Evolutionary conservation across 2,329 filamentous ascomycete species (phyloP), one percentile per base, ranked within the genome.

Genomic region (Pseudogymnoascus sp.): DNA sequence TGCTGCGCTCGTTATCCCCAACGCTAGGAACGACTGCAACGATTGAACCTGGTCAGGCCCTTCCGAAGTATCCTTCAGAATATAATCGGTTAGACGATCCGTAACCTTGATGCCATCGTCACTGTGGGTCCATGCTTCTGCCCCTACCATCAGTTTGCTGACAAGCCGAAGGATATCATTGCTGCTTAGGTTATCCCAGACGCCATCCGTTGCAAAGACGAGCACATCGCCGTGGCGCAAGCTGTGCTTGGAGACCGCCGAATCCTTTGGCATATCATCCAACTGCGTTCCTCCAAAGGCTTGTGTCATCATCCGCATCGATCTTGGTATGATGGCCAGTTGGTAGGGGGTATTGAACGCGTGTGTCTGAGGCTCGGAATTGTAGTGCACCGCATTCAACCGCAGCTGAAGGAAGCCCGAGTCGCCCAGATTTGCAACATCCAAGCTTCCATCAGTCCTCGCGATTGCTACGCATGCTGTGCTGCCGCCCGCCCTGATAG

Each of bases 311-410:
- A 86, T 84, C 61, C 91, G 82, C 75, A 96, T 87, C 67, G 83
- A 85, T 3, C 88, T 84, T 0, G 94, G 93, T 6, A 97, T 87
- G 60, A 96, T 86, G 60, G 91, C 93, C 39, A 99, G 83, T 74
- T 99, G 94, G 71, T 90, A 99, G 0, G 94, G 94, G 0, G 94
- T 97, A 75, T 99, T 99, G 81, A 99, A 99, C 43, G 88, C 92
- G 74, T 99, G 94, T 0, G 92, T 97, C 75, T 99, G 94, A 22
- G 91, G 88, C 57, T 86, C 83, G 1, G 92, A 96, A 70, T 86
- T 87, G 61, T 88, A 84, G 73, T 94, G 88, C 33, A 99, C 89
- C 12, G 89, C 90, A 67, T 93, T 95, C 25, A 90, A 83, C 12
- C 92, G 86, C 63, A 97, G 80, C 64, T 96, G 88, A 61, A 97